Base-by-base conservation (phyloP, 306 rosid genomes). In the Sicyos edulis region DNA sequence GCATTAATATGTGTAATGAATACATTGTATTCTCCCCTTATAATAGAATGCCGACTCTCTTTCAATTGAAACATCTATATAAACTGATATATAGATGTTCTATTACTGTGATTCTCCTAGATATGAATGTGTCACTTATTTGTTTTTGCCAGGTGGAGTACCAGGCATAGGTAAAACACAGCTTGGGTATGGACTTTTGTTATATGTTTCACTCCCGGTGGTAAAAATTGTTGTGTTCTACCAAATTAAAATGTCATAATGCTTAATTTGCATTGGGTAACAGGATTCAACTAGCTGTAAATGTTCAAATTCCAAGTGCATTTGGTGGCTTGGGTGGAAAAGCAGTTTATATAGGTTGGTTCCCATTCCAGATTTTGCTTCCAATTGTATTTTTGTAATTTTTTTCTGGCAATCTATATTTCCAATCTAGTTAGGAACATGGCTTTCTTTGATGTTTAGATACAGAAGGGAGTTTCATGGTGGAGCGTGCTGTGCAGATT, bases 131-230 rank as follows among this genome's bases (percentile, higher is more conserved):
- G 56, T 75, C 1, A 22, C 13, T 29, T 10, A 11, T 8, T 34
- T 56, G 10, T 11, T 8, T 62, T 7, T 69, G 29, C 15, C 55
- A 91, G 99, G 97, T 78, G 97, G 99, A 74, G 91, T 90, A 69
- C 99, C 97, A 0, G 99, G 99, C 76, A 91, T 93, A 4, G 96
- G 97, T 78, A 90, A 93, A 91, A 93, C 99, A 71, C 99, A 93
- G 83, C 78, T 93, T 17, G 97, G 99, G 96, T 93, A 87, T 54
- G 83, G 24, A 54, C 64, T 52, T 47, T 51, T 61, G n/a, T 74
- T 75, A 64, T 66, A 7, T 32, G 57, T 68, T 74, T 78, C 49
- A 24, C 24, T 65, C 34, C 34, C 54, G 63, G 16, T 26, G 19
- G 19, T 67, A 42, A 59, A 49, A 13, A 70, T 16, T 15, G 9